A percentile compares a stretch with the other conserved stretches of the same genome.
phyloP scores from a whole-genome alignment of 371 early-diverging fungal genomes.

The Zopfochytrium polystomum region DNA sequence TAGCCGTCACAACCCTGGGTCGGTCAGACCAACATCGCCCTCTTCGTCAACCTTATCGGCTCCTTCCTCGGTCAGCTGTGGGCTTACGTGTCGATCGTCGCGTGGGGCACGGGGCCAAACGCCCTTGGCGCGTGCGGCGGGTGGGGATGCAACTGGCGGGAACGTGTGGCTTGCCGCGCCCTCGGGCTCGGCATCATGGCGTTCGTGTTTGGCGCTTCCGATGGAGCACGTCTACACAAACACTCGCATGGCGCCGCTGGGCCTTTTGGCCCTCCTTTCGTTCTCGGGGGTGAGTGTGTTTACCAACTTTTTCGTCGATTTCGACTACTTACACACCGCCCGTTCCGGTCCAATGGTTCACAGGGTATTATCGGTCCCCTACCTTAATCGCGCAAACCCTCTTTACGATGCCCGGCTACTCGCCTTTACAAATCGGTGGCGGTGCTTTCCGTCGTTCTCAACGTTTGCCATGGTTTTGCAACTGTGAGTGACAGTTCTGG shows the following conservation, averaged over 20 bases:
- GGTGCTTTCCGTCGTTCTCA: constrained; percentile 10
- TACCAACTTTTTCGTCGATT: neutral
- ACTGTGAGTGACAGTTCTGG: constrained; percentile 1
- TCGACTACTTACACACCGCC: too few species aligned
- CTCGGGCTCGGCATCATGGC: constrained; percentile 8
- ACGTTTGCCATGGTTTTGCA: constrained; percentile 24
- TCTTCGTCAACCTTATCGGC: constrained; percentile 24
- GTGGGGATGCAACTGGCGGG: constrained; percentile 1
- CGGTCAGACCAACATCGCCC: constrained; percentile 24
- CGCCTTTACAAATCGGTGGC: constrained; percentile 25
- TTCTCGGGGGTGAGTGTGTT: constrained; percentile 20
- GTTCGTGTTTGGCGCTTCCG: constrained; percentile 7
- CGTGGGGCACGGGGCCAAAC: constrained; percentile 12
- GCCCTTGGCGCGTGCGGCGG: neutral
- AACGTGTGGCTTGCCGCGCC: too few species aligned
- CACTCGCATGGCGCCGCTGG: constrained; percentile 8
- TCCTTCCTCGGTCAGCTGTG: constrained; percentile 18
- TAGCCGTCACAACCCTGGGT: constrained; percentile 26
- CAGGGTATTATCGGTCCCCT: neutral
- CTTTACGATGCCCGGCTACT: constrained; percentile 15
- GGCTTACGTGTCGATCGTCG: constrained; percentile 15
- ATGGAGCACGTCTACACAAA: constrained; percentile 14
- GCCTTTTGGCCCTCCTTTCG: constrained; percentile 19
- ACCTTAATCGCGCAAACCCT: neutral
- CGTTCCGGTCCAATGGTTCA: too few species aligned